Conservation (phyloP, 345 rosid genomes). For the Euphorbia lathyris region DNA sequence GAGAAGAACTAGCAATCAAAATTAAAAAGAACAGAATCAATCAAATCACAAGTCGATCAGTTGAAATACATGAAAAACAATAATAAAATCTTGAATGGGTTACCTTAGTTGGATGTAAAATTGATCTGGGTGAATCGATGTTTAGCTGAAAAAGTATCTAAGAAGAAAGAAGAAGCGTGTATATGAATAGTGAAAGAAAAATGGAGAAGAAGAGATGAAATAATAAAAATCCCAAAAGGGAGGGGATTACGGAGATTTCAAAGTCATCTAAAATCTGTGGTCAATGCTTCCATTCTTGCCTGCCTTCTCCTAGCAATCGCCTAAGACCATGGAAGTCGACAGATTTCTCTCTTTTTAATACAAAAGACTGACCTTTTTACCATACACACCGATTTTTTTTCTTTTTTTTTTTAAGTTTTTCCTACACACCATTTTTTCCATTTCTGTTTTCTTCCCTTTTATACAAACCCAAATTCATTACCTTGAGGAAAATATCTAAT, state of each 20-base stretch:
- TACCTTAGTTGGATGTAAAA: constrained; percentile 40
- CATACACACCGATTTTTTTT: background rate
- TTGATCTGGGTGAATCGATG: constrained; percentile 43
- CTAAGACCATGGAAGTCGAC: constrained; percentile 40
- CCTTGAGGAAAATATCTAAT: no score
- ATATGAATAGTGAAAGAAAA: constrained; percentile 14
- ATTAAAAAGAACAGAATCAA: constrained; percentile 4
- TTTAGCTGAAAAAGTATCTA: constrained; percentile 21
- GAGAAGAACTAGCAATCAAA: background rate
- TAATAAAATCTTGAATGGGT: constrained; percentile 26
- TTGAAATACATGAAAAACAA: constrained; percentile 11
- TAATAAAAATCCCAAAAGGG: constrained; percentile 12
- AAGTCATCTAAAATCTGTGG: constrained; percentile 51
- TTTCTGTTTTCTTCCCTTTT: background rate
- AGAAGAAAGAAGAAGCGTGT: constrained; percentile 17
- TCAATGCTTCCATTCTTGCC: constrained; percentile 65
- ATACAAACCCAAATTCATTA: background rate
- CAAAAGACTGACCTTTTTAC: background rate
- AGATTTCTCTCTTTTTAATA: constrained; percentile 22
- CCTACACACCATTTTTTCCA: background rate
- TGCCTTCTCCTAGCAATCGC: constrained; percentile 40
- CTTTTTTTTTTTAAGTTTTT: background rate
- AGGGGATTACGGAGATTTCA: constrained; percentile 49
- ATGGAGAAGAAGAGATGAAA: constrained; percentile 27
- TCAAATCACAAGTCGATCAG: constrained; percentile 12